These are phyloP conservation scores for Suillus placidus DNA, from an alignment of 768 basidiomycete species.

Conservation along the genomic window DNA sequence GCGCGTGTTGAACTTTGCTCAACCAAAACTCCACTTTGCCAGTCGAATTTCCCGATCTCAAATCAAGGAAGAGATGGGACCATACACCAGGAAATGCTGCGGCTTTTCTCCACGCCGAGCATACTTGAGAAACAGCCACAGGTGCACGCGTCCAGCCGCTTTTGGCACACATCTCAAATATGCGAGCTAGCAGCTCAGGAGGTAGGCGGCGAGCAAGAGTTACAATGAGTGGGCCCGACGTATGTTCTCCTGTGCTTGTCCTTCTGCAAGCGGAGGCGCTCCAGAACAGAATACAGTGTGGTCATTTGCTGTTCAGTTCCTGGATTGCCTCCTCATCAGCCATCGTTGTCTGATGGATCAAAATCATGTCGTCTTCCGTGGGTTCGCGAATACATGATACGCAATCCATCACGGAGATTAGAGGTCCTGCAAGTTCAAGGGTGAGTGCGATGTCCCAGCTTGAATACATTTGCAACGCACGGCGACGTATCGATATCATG, in stretches of 20 bases:
- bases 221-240: constrained; percentile 46
- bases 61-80: constrained; percentile 57
- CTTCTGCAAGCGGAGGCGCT: constrained; percentile 47
- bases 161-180: constrained; percentile 54
- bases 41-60: constrained; percentile 44
- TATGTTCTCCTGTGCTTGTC: constrained; percentile 46
- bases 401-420: constrained; percentile 14
- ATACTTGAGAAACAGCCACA: constrained; percentile 58
- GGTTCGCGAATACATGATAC: constrained; percentile 24
- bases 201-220: constrained; percentile 61
- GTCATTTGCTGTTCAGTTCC: constrained; percentile 46
- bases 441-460: neutral
- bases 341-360: constrained; percentile 26
- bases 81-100: constrained; percentile 54
- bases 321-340: constrained; percentile 45
- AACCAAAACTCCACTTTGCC: constrained; percentile 54
- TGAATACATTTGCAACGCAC: constrained; percentile 1
- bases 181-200: constrained; percentile 53
- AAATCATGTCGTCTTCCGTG: constrained; percentile 23
- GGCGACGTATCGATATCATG: neutral
- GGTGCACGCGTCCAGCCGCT: constrained; percentile 59
- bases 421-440: neutral
- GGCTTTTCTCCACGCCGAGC: constrained; percentile 59
- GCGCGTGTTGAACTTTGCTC: constrained; percentile 44
- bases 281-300: constrained; percentile 40